phyloP scores from a whole-genome alignment of 768 basidiomycete species.

The Gyrodon lividus region DNA sequence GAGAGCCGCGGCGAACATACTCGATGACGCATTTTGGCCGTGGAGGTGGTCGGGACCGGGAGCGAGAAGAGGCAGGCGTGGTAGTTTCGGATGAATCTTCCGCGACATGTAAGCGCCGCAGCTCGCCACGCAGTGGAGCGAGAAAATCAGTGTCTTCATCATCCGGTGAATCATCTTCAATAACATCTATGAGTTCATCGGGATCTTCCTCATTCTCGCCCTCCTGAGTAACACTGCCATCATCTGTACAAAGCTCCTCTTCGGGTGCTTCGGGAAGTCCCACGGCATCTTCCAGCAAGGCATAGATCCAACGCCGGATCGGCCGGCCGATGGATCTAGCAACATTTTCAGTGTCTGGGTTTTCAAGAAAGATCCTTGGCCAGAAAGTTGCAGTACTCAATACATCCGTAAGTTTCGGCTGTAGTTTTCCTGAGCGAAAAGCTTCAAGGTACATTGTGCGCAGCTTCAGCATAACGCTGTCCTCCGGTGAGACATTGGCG shows the following conservation, averaged over 20 bases:
- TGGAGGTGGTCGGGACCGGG: slow-evolving; percentile 17
- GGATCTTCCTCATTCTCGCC: slow-evolving; percentile 46
- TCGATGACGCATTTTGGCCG: slow-evolving; percentile 42
- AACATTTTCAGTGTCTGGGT: slow-evolving; percentile 72
- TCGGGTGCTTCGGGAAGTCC: slow-evolving; percentile 48
- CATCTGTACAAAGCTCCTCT: slow-evolving; percentile 6
- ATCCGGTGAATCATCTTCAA: slow-evolving; percentile 57
- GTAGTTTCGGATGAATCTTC: slow-evolving; percentile 33
- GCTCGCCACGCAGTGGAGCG: slow-evolving; percentile 66
- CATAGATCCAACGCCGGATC: slow-evolving; percentile 64
- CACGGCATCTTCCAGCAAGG: slow-evolving; percentile 64
- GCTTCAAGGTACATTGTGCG: slow-evolving; percentile 57
- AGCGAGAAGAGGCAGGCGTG: slow-evolving; percentile 36
- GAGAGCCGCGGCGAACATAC: slow-evolving; percentile 67
- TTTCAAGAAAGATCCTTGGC: slow-evolving; percentile 74
- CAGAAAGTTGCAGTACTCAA: slow-evolving; percentile 65
- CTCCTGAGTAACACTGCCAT: slow-evolving; percentile 21
- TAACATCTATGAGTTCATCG: slow-evolving; percentile 67
- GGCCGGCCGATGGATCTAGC: slow-evolving; percentile 60
- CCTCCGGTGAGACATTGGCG: slow-evolving; percentile 19
- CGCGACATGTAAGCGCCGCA: slow-evolving; percentile 54
- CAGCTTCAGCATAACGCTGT: slow-evolving; percentile 25
- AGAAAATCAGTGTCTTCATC: slow-evolving; percentile 51
- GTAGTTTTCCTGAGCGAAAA: slow-evolving; percentile 58
- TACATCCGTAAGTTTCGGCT: slow-evolving; percentile 57